A percentile compares a stretch with the other conserved stretches of the same genome.
phyloP scores from a whole-genome alignment of 1,139 yeast genomes.

The Lodderomyces margitis region DNA sequence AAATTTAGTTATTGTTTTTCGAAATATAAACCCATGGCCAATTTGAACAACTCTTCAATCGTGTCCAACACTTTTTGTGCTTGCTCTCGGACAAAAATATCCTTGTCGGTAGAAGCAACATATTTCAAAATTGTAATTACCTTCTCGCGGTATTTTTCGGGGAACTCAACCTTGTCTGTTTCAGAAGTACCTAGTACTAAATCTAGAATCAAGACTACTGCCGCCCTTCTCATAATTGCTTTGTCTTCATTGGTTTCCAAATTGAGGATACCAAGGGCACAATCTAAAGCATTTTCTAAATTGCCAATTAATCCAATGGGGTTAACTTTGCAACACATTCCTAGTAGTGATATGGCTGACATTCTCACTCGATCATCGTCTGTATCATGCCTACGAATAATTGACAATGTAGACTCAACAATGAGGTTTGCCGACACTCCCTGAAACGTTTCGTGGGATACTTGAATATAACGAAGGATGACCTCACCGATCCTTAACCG shows the following conservation, averaged over 20 bases:
- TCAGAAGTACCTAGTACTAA: constrained; percentile 48
- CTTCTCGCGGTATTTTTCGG: constrained; percentile 43
- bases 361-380: constrained; percentile 66
- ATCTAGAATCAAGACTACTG: constrained; percentile 68
- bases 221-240: constrained; percentile 68
- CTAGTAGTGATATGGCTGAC: constrained; percentile 84
- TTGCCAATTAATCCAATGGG: constrained; percentile 51
- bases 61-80: constrained; percentile 44
- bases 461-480: constrained; percentile 55
- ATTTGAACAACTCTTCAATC: constrained; percentile 34
- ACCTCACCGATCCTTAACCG: constrained; percentile 80
- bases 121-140: constrained; percentile 45
- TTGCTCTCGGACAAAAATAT: constrained; percentile 59
- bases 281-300: constrained; percentile 63
- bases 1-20: constrained; percentile 2
- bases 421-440: constrained; percentile 35
- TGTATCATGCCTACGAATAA: constrained; percentile 35
- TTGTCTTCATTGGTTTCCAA: constrained; percentile 49
- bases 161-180: constrained; percentile 47
- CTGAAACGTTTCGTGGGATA: constrained; percentile 45
- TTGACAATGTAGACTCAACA: constrained; percentile 32
- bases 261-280: constrained; percentile 70
- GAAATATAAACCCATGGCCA: constrained; percentile 16
- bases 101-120: constrained; percentile 47
- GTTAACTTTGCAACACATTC: constrained; percentile 60